phyloP scores from a whole-genome alignment of 2,329 filamentous ascomycete genomes.

The Ascochyta koolunga region DNA sequence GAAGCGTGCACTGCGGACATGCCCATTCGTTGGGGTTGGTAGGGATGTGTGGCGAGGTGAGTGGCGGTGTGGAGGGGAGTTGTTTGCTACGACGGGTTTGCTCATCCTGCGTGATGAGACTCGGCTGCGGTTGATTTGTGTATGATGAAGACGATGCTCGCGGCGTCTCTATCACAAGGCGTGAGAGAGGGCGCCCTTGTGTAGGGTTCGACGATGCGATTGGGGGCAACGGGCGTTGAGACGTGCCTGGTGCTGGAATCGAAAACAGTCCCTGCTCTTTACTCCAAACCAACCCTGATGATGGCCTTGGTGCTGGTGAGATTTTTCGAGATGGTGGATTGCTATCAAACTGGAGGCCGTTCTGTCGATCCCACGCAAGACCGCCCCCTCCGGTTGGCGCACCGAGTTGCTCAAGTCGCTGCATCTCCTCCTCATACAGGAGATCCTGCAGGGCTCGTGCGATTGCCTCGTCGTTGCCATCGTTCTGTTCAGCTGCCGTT shows the following conservation, averaged over 20 bases:
- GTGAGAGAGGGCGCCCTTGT: constrained; percentile 41
- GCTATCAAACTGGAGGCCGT: constrained; percentile 51
- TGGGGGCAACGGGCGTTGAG: constrained; percentile 14
- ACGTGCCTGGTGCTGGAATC: constrained; percentile 12
- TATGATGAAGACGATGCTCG: constrained; percentile 17
- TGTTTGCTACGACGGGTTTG: constrained; percentile 30
- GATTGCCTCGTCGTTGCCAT: constrained; percentile 86
- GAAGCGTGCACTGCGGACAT: constrained; percentile 66
- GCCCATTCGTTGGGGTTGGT: constrained; percentile 57
- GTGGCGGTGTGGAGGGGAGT: constrained; percentile 40
- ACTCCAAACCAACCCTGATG: constrained; percentile 31
- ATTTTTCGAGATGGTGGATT: constrained; percentile 51
- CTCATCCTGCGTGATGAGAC: constrained; percentile 38
- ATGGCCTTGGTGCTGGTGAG: constrained; percentile 50
- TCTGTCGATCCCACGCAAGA: constrained; percentile 45
- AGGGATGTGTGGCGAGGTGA: constrained; percentile 30
- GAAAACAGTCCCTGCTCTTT: constrained; percentile 45
- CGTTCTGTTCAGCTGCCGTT: constrained; percentile 85
- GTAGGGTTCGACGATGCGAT: constrained; percentile 23
- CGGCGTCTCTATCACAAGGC: constrained; percentile 35
- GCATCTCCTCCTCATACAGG: constrained; percentile 75
- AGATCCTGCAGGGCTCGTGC: constrained; percentile 85
- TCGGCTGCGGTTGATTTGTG: constrained; percentile 20
- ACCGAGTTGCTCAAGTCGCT: constrained; percentile 57
- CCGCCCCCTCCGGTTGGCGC: constrained; percentile 44